Conservation (phyloP, 495 filamentous ascomycete species). For the Margaritispora aquatica region DNA sequence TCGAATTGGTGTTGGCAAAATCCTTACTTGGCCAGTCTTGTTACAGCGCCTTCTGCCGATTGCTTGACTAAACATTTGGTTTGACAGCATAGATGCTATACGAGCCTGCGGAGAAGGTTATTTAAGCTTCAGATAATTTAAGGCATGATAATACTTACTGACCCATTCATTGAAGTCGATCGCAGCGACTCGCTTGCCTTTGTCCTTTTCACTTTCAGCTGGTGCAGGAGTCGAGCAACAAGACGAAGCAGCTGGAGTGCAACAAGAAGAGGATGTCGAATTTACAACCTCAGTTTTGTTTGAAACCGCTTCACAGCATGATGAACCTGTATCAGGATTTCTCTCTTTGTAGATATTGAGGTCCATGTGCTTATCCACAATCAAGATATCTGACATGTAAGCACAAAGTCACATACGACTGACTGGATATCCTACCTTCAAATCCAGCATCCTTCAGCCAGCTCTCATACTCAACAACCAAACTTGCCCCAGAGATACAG, state of each 20-base stretch:
- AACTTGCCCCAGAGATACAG: slow-evolving; percentile 1
- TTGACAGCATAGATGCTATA: slow-evolving; percentile 41
- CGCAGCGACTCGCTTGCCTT: slow-evolving; percentile 7
- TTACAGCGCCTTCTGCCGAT: too few relatives aligned
- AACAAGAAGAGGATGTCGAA: neutral
- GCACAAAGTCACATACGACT: neutral
- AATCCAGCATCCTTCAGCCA: slow-evolving; percentile 52
- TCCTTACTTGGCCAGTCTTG: too few relatives aligned
- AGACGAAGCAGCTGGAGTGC: neutral
- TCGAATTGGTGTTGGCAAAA: too few relatives aligned
- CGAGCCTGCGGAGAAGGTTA: slow-evolving; percentile 27
- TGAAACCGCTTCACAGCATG: slow-evolving; percentile 8
- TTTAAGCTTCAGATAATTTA: neutral
- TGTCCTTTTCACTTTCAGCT: slow-evolving; percentile 1
- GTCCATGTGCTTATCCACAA: slow-evolving; percentile 47
- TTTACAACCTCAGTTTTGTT: neutral
- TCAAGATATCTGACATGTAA: slow-evolving; percentile 37
- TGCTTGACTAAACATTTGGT: neutral
- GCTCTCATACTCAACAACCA: slow-evolving; percentile 37
- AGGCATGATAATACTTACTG: slow-evolving; percentile 30
- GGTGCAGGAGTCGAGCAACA: neutral
- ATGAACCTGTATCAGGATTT: slow-evolving; percentile 2
- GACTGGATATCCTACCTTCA: slow-evolving; percentile 30
- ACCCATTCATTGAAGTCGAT: slow-evolving; percentile 46
- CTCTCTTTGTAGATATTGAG: slow-evolving; percentile 51